Evolutionary conservation across 108 stramenopile species (phyloP).

Genomic region (Nitzschia sp.): DNA sequence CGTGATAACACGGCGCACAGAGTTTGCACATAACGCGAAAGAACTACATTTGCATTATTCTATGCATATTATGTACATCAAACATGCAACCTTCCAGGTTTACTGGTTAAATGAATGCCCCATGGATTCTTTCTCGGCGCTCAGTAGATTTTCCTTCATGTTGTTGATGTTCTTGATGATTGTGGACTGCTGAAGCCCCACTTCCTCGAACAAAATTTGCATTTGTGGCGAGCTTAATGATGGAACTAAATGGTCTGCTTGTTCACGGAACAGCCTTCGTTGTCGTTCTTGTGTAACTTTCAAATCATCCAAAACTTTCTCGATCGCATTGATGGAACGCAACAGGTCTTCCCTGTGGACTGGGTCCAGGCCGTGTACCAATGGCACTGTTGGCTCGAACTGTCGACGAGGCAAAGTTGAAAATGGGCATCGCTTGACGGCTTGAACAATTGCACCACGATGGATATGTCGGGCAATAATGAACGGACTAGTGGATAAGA

Average conservation of each 20-base stretch:
- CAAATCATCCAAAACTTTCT: background rate
- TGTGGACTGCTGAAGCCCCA: background rate
- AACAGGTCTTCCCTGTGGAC: background rate
- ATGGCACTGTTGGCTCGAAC: background rate
- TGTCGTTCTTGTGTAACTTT: background rate
- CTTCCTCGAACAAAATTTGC: conserved; percentile 8
- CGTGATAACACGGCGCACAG: too few relatives aligned
- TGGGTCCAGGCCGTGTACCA: background rate
- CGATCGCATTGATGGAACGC: background rate
- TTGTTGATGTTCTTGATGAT: background rate
- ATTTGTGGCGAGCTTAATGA: background rate
- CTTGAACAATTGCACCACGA: background rate
- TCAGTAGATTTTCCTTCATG: background rate
- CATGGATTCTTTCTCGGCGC: background rate
- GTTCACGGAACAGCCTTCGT: background rate
- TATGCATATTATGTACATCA: background rate
- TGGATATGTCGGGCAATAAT: too few relatives aligned
- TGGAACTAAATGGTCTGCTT: background rate
- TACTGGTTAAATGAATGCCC: too few relatives aligned
- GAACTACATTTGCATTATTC: background rate
- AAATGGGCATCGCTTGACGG: background rate
- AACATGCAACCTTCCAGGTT: too few relatives aligned
- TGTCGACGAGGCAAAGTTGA: background rate
- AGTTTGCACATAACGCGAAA: background rate
- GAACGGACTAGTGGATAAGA: too few relatives aligned